Evolutionary conservation across 345 rosid species (phyloP).

Genomic region (Heritiera littoralis): DNA sequence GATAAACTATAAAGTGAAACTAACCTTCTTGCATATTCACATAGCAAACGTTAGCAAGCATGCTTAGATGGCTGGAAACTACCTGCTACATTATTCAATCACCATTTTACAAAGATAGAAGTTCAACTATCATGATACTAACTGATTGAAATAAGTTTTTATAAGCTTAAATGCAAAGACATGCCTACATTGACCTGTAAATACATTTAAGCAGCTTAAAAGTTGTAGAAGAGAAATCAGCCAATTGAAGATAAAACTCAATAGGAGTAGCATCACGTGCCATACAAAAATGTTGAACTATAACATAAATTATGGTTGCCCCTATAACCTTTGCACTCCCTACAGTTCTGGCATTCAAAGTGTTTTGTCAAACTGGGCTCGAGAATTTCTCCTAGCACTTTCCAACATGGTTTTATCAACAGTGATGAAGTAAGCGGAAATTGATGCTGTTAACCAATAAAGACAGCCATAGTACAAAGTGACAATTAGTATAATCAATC

Average conservation of each 20-base stretch:
- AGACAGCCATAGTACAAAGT: not conserved
- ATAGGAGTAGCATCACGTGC: not conserved
- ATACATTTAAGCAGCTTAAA: not conserved
- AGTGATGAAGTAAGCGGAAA: conserved; percentile 58
- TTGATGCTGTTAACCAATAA: conserved; percentile 44
- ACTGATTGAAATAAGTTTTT: too few relatives aligned
- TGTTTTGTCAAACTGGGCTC: conserved; percentile 35
- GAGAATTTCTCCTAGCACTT: conserved; percentile 51
- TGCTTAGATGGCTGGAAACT: too few relatives aligned
- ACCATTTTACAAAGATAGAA: too few relatives aligned
- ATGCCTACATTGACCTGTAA: too few relatives aligned
- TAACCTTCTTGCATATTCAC: too few relatives aligned
- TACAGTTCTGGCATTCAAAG: conserved; percentile 17
- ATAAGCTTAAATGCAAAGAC: too few relatives aligned
- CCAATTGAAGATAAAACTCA: not conserved
- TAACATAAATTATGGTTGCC: not conserved
- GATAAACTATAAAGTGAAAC: too few relatives aligned
- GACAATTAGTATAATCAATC: not conserved
- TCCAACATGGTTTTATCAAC: conserved; percentile 60
- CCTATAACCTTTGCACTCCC: not conserved
- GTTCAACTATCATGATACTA: too few relatives aligned
- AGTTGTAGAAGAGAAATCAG: not conserved
- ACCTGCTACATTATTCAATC: too few relatives aligned
- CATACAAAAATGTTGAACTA: not conserved
- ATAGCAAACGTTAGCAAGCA: too few relatives aligned